phyloP scores from a whole-genome alignment of 192 early-diverging fungal species.

The Ambispora gerdemannii region DNA sequence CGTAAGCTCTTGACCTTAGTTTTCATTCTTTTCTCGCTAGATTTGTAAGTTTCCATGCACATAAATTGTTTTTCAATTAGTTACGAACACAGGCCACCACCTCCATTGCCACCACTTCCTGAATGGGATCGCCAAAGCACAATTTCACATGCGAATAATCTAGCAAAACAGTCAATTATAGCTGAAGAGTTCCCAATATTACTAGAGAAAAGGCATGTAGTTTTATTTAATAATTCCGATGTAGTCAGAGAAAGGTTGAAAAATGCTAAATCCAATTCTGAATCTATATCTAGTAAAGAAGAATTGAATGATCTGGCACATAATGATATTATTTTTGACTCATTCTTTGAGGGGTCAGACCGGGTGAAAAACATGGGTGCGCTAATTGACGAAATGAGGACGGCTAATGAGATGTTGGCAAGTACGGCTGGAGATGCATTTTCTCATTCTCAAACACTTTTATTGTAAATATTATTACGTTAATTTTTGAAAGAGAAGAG shows the following conservation, averaged over 20 bases:
- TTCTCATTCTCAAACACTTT: not conserved
- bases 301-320: conserved; percentile 39
- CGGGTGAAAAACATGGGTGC: conserved; percentile 36
- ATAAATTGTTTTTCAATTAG: not conserved
- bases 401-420: conserved; percentile 40
- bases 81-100: conserved; percentile 6
- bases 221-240: no score
- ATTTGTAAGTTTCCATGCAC: no score
- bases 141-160: not conserved
- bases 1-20: not conserved
- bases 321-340: conserved; percentile 41
- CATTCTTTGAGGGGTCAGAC: conserved; percentile 41
- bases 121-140: not conserved
- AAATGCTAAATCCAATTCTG: no score
- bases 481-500: not conserved
- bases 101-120: not conserved
- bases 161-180: conserved; percentile 12
- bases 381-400: conserved; percentile 39
- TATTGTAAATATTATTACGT: no score
- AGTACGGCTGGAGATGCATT: conserved; percentile 28
- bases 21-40: no score
- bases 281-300: conserved; percentile 37
- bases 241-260: no score
- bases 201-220: conserved; percentile 33
- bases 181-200: conserved; percentile 28